phyloP scores from a whole-genome alignment of 2,329 filamentous ascomycete genomes.

The Diaporthe aspalathi region DNA sequence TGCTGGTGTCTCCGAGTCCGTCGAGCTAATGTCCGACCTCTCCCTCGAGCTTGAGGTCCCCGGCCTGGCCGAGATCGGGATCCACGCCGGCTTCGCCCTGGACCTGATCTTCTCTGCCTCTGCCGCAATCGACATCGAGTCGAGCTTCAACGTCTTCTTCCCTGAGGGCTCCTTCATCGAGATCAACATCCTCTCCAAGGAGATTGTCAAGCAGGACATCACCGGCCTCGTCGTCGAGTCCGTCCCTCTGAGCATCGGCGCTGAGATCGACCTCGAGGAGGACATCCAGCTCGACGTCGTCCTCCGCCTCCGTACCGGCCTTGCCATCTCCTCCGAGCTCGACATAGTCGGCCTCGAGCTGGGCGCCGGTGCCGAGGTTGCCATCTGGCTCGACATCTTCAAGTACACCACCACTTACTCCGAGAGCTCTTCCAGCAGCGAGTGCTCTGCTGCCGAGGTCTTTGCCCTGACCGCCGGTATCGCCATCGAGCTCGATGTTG shows the following conservation, averaged over 20 bases:
- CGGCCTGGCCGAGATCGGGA: constrained; percentile 42
- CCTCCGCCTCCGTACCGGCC: constrained; percentile 46
- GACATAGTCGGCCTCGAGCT: constrained; percentile 44
- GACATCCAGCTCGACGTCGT: constrained; percentile 44
- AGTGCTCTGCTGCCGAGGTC: constrained; percentile 42
- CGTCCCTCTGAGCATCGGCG: constrained; percentile 42
- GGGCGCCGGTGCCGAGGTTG: constrained; percentile 44
- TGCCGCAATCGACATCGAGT: constrained; percentile 44
- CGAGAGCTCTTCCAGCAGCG: constrained; percentile 27
- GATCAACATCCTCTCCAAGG: constrained; percentile 44
- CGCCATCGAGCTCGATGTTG: constrained; percentile 43
- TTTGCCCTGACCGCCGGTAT: constrained; percentile 45
- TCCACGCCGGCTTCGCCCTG: constrained; percentile 45
- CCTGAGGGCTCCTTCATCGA: constrained; percentile 45
- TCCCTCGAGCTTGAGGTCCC: constrained; percentile 41
- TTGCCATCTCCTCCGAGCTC: constrained; percentile 43
- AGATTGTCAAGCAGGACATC: constrained; percentile 43
- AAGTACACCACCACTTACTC: constrained; percentile 46
- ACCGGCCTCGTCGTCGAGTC: constrained; percentile 43
- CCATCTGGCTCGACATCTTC: constrained; percentile 48
- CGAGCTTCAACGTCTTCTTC: constrained; percentile 45
- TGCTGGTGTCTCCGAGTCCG: constrained; percentile 41
- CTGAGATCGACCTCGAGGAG: constrained; percentile 43
- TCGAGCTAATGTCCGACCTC: constrained; percentile 37
- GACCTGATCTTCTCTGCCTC: constrained; percentile 45